phyloP scores from a whole-genome alignment of 2,329 filamentous ascomycete species.

The Escovopsis sp. region DNA sequence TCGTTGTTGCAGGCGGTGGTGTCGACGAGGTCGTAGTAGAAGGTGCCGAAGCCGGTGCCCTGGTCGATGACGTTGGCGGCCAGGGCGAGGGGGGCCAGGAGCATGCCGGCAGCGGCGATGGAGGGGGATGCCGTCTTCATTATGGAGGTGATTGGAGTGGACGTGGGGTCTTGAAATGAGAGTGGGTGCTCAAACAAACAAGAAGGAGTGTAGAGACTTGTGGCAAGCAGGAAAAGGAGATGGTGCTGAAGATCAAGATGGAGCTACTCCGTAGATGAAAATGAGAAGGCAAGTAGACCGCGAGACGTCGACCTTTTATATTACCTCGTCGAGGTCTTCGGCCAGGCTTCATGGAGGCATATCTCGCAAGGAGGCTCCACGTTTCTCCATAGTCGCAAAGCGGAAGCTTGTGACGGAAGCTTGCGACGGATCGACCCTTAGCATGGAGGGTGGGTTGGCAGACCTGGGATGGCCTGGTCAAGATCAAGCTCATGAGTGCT shows the following conservation, averaged over 20 bases:
- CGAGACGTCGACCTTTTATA: neutral
- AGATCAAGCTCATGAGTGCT: too few relatives aligned
- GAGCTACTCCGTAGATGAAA: too few relatives aligned
- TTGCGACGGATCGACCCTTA: too few relatives aligned
- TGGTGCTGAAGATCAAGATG: neutral
- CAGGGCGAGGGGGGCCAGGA: neutral
- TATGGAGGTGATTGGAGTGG: neutral
- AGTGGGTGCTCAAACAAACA: neutral
- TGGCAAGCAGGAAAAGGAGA: neutral
- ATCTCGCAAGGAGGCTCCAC: too few relatives aligned
- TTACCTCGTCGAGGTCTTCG: neutral
- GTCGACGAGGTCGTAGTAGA: slow-evolving; percentile 4
- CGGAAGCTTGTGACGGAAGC: too few relatives aligned
- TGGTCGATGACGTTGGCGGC: neutral
- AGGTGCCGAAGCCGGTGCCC: slow-evolving; percentile 3
- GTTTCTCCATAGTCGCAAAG: too few relatives aligned
- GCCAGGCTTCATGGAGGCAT: too few relatives aligned
- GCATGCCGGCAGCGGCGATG: neutral
- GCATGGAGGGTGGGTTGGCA: too few relatives aligned
- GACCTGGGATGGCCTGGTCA: too few relatives aligned
- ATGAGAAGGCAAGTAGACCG: neutral
- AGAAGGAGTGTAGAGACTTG: neutral
- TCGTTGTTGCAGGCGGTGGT: slow-evolving; percentile 1
- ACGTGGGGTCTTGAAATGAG: neutral
- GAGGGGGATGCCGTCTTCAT: neutral